These are phyloP conservation scores for Asterochloris sp. DNA, from an alignment of 139 green algal species.

Conservation along the genomic window DNA sequence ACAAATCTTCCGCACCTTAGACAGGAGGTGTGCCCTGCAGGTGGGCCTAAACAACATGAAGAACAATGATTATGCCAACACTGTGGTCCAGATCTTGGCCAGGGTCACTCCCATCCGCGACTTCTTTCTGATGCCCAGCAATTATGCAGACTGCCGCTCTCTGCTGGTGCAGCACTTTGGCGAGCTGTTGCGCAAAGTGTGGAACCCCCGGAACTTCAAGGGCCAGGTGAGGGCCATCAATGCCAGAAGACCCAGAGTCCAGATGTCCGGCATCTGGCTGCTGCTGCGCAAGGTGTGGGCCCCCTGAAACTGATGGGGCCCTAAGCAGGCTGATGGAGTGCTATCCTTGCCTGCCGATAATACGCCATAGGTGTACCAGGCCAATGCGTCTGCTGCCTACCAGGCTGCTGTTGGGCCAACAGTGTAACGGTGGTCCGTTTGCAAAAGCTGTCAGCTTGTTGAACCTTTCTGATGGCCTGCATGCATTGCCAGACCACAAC, in stretches of 20 bases:
- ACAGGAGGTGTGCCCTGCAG: slow-evolving; percentile 26
- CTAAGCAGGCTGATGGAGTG: neutral
- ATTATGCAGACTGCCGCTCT: slow-evolving; percentile 59
- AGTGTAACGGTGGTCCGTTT: neutral
- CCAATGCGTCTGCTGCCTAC: too few relatives aligned
- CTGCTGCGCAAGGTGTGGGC: neutral
- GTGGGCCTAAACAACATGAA: slow-evolving; percentile 97
- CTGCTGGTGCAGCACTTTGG: slow-evolving; percentile 83
- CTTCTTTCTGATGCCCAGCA: slow-evolving; percentile 79
- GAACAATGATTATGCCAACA: slow-evolving; percentile 93
- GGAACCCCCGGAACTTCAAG: slow-evolving; percentile 96
- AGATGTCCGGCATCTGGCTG: neutral
- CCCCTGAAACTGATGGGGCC: neutral
- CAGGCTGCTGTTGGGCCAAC: too few relatives aligned
- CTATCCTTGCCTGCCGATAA: neutral
- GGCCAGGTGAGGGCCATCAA: slow-evolving; percentile 59
- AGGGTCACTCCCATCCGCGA: slow-evolving; percentile 68
- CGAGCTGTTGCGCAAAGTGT: slow-evolving; percentile 93
- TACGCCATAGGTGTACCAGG: neutral
- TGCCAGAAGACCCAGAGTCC: neutral
- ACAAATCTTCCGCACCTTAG: too few relatives aligned
- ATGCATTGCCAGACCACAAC: neutral
- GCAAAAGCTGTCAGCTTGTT: neutral
- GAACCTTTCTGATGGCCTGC: neutral
- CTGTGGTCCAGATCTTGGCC: slow-evolving; percentile 72